Percentiles rank a stretch among this genome's conserved stretches.
phyloP scores from a whole-genome alignment of 2,329 filamentous ascomycete genomes.

The Cylindrodendrum hubeiense region DNA sequence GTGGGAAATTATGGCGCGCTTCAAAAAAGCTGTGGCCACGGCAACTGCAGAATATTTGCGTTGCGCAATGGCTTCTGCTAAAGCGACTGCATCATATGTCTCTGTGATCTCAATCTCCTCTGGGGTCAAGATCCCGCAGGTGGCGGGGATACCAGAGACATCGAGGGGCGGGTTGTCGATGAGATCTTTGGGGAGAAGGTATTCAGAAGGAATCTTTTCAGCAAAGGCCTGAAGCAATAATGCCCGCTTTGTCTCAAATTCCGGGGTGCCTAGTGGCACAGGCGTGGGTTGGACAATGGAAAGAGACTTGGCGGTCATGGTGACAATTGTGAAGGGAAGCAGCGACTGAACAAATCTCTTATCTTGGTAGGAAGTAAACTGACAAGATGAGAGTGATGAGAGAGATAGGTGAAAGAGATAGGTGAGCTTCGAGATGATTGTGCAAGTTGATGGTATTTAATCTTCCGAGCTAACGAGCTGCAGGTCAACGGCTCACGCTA shows the following conservation, averaged over 20 bases:
- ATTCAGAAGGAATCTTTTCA: conserved; percentile 46
- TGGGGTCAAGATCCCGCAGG: conserved; percentile 57
- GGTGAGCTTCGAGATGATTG: too few relatives aligned
- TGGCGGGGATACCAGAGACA: conserved; percentile 21
- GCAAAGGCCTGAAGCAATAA: conserved; percentile 47
- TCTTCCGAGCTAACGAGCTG: too few relatives aligned
- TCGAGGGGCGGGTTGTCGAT: conserved; percentile 34
- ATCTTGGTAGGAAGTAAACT: neutral
- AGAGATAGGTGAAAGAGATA: too few relatives aligned
- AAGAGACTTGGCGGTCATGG: neutral
- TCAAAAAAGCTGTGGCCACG: conserved; percentile 63
- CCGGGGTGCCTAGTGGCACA: conserved; percentile 34
- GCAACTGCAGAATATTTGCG: conserved; percentile 52
- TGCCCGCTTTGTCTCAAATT: conserved; percentile 40
- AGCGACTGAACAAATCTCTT: neutral
- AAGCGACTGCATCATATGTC: conserved; percentile 55
- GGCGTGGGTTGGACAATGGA: conserved; percentile 33
- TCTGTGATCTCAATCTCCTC: conserved; percentile 64
- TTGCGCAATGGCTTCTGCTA: conserved; percentile 54
- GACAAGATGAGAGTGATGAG: neutral
- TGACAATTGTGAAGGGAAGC: neutral
- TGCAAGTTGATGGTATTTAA: neutral
- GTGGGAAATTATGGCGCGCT: conserved; percentile 65
- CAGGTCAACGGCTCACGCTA: too few relatives aligned
- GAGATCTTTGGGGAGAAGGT: conserved; percentile 43